Base-by-base conservation (phyloP, 805 yeast species). In the Vanderwaltozyma verrucispora region DNA sequence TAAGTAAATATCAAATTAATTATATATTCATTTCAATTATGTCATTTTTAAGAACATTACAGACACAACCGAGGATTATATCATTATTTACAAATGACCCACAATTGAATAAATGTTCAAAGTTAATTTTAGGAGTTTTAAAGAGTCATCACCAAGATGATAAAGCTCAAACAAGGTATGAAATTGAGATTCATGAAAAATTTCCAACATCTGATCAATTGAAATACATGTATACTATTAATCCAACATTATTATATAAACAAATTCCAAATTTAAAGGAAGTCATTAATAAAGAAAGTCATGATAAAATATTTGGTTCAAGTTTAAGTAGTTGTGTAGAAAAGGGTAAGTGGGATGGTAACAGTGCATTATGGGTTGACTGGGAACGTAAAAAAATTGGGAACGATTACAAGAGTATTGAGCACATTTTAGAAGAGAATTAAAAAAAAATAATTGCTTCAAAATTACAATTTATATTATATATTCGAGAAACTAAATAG, bases 31-130 rank as follows among this genome's bases (percentile, higher is more conserved):
- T 2, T 3, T 7, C 3, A 26, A 3, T 10, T 12, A 36, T 36
- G 39, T 36, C 75, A 5, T 62, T 71, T 67, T 61, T 72, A 39
- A 69, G 54, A 45, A 59, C 74, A 3, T 48, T 71, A 9, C 75
- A 71, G 45, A 42, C 46, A 13, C 58, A 63, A 16, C 69, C 74
- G 2, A 67, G 75, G 15, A 60, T 64, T 2, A 63, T 72, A 36
- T 64, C 77, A 4, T 39, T 73, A 27, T 73, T 69, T 36, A 44
- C 59, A 32, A 53, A 57, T 37, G 50, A 50, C 25, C 30, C 50
- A 17, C 48, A 42, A 24, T 20, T 28, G 19, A 43, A 46, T 54
- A 50, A 51, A 35, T 58, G 56, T 19, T 33, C 47, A 8, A 42
- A 41, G 30, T 20, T 36, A 15, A 28, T 51, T 14, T 38, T 48